phyloP scores from a whole-genome alignment of 2,329 filamentous ascomycete genomes.

The Cytospora chrysosperma region DNA sequence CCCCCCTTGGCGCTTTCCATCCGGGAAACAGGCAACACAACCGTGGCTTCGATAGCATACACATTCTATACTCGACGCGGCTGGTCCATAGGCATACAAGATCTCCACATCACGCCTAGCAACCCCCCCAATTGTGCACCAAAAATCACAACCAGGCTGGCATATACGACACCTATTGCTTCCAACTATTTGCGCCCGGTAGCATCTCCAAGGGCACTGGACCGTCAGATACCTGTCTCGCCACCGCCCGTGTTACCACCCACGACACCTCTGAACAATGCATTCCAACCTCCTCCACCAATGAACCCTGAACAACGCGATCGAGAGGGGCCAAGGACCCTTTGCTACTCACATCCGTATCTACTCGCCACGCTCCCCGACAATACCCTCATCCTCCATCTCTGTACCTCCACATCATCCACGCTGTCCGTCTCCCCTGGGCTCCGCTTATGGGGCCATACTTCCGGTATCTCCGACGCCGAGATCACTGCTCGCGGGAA shows the following conservation, averaged over 20 bases:
- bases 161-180: constrained; percentile 39
- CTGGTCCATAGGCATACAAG: constrained; percentile 91
- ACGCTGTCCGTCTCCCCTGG: constrained; percentile 69
- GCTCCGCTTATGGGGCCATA: constrained; percentile 84
- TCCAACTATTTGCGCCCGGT: constrained; percentile 4
- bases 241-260: not conserved
- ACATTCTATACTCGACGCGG: constrained; percentile 75
- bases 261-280: no score
- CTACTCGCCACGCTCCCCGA: constrained; percentile 80
- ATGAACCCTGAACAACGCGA: not conserved
- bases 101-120: constrained; percentile 61
- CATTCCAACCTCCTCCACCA: not conserved
- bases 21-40: constrained; percentile 60
- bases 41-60: constrained; percentile 85
- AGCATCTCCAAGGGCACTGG: not conserved
- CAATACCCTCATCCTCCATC: constrained; percentile 81
- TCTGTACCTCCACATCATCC: constrained; percentile 71
- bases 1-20: constrained; percentile 81
- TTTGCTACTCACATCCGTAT: constrained; percentile 79
- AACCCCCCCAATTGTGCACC: constrained; percentile 25
- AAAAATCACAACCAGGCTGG: constrained; percentile 40
- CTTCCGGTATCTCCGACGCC: constrained; percentile 81
- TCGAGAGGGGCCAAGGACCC: constrained; percentile 52
- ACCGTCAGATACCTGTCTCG: constrained; percentile 28
- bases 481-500: constrained; percentile 83